Base-by-base conservation (phyloP, 495 filamentous ascomycete species). In the Talaromyces ruber region DNA sequence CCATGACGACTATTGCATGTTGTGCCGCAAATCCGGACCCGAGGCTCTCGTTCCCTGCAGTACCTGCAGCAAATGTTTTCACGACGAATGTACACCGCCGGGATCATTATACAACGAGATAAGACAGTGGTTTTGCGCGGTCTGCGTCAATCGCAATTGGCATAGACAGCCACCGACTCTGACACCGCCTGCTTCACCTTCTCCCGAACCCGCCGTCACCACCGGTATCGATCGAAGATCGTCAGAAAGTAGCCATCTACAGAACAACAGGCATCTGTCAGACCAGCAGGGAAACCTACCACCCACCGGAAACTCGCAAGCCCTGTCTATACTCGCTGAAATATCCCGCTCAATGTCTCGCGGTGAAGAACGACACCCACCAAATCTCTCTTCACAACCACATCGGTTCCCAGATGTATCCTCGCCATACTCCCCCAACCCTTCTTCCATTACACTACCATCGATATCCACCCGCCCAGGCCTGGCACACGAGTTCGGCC, bases 91-190 rank as follows among this genome's bases (percentile, higher is more conserved):
- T 39, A 47, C 53, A 12, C 60, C 64, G 16, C 24, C 32, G 3
- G 64, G 61, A 3, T 54, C 60, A 18, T 14, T 57, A 47, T 59
- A 59, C 14, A 30, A 56, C 29, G 52, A 60, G 11, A 26, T 12
- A 14, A 21, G n/a, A 22, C 61, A 63, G 4, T 65, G 60, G 60
- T 65, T 34, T 63, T 65, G 64, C 25, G 37, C 55, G 5, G 29
- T 63, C 43, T 65, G 64, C 26, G 64, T 65, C 18, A 6, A 45
- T n/a, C 60, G 54, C 18, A 62, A 62, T n/a, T 65, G 64, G 64
- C 64, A 65, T 55, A 24, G 14, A 18, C 29, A 56, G 11, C 64
- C 64, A 1, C 64, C 64, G 51, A 56, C 60, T 8, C n/a, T 65
- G 9, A 65, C 60, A 22, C 64, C 64, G 16, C 64, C 64, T 25